Evolutionary conservation across 805 yeast species (phyloP), one percentile per base, ranked within the genome.

Genomic region (Clavispora phyllophila): DNA sequence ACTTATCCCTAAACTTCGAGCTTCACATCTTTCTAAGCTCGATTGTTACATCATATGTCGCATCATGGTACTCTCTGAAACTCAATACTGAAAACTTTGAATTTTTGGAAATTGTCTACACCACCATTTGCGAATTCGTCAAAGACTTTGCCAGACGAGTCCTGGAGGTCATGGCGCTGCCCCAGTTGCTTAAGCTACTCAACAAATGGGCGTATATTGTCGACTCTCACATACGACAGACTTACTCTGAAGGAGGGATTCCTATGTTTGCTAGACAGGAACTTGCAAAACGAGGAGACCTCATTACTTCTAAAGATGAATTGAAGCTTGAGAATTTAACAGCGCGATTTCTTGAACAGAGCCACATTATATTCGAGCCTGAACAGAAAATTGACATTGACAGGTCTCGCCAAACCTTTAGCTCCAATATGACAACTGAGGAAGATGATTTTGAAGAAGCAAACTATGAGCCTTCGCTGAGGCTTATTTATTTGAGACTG

Each of bases 21-120:
- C 43, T 69, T 13, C 73, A 70, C 46, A 48, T 68, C 42, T 64
- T 70, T 41, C 45, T 68, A n/a, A 58, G 66, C 27, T 50, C 61
- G 3, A 60, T 68, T 9, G 53, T 50, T 26, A 46, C 50, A 2
- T 13, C 47, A 17, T 52, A 44, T 32, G 53, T 52, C 19, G 45
- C 50, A 49, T 48, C 53, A 29, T 52, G 56, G 56, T 52, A 52
- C 41, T 28, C 40, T 14, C 37, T 19, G 32, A 50, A 48, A 34
- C 48, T 52, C 25, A 50, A 52, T 27, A 50, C 56, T 4, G 50
- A 52, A n/a, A 51, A 48, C 19, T 31, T 44, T 12, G 52, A 43
- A 22, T 52, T 52, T 28, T 39, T 52, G 19, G 36, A 34, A 18
- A 39, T 23, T 9, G 49, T 52, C 12, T 48, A 52, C 36, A 40